A percentile compares a stretch with the other conserved stretches of the same genome.
Conservation (phyloP, 345 rosid genomes). For the Syzygium grande region DNA sequence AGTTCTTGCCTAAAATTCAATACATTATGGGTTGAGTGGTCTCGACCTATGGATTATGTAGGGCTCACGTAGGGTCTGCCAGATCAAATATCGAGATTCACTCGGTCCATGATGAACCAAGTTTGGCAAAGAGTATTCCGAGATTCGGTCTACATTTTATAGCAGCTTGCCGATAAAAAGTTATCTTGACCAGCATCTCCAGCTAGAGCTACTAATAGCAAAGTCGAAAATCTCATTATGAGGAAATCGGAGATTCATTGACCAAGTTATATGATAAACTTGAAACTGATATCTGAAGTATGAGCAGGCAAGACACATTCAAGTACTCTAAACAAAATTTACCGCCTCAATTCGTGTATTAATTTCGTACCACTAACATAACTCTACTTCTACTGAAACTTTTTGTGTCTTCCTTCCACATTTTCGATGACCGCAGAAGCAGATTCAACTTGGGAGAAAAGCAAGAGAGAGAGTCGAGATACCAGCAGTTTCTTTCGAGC, state of each 20-base stretch:
- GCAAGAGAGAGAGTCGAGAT: not conserved
- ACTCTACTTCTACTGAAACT: too few species aligned
- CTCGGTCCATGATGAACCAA: not conserved
- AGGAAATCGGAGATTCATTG: not conserved
- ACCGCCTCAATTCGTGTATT: too few species aligned
- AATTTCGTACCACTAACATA: too few species aligned
- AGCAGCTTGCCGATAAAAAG: not conserved
- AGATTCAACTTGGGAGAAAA: not conserved
- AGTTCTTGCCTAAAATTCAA: not conserved
- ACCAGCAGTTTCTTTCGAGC: not conserved
- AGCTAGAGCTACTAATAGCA: not conserved
- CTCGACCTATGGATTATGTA: not conserved
- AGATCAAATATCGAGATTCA: not conserved
- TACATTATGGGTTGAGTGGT: not conserved
- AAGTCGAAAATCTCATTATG: not conserved
- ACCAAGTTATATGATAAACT: not conserved
- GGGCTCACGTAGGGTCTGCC: not conserved
- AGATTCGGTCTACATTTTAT: not conserved
- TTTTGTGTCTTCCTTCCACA: not conserved
- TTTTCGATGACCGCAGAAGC: not conserved
- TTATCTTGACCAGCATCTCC: too few species aligned
- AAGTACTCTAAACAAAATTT: too few species aligned
- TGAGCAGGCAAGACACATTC: not conserved
- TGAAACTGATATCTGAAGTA: not conserved
- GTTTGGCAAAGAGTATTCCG: not conserved